Base-by-base conservation (phyloP, 2,329 filamentous ascomycete species). In the Cordyceps fumosorosea region DNA sequence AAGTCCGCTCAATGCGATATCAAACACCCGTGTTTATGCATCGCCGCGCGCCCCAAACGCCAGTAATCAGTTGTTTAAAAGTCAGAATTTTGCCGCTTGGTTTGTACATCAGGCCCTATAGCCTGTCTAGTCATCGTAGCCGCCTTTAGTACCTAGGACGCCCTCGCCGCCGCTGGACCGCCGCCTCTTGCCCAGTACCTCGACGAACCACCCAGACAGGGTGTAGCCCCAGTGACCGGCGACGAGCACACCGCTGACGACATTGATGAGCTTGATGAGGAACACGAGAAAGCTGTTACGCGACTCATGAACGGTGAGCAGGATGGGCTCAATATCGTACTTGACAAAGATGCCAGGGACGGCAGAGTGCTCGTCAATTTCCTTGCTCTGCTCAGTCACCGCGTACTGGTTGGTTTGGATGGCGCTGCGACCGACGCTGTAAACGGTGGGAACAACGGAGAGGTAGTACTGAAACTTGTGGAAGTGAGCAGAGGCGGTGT, bases 401-500 rank as follows among this genome's bases (percentile, higher is more conserved):
- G 93, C 95, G 79, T 99, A 99, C 76, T 99, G 95, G 80, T 99
- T 99, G 18, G 95, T 98, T 75, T 89, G 85, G 72, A 99, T 86
- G 60, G 86, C 88, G 69, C 84, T 83, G 37, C 76, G 73, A 53
- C 81, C 81, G 64, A 89, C 82, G 74, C 86, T 92, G 81, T 98
- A 99, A 70, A 96, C 85, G 5, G 95, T 99, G 2, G 95, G 95
- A 2, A 99, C 95, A 44, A 99, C 84, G 45, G 90, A 96, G 72
- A 98, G 82, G 79, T 95, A 98, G 83, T 99, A 99, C 77, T 99
- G 95, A 80, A 92, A 98, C 77, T 95, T 96, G 84, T 93, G 89
- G 80, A 97, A 98, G 80, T 96, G 83, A 64, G 76, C 73, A 18
- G 81, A 72, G n/a, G 90, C 93, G 3, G 81, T 77, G 70, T 93